phyloP scores from a whole-genome alignment of 768 basidiomycete species.

The Termitomyces sp. region DNA sequence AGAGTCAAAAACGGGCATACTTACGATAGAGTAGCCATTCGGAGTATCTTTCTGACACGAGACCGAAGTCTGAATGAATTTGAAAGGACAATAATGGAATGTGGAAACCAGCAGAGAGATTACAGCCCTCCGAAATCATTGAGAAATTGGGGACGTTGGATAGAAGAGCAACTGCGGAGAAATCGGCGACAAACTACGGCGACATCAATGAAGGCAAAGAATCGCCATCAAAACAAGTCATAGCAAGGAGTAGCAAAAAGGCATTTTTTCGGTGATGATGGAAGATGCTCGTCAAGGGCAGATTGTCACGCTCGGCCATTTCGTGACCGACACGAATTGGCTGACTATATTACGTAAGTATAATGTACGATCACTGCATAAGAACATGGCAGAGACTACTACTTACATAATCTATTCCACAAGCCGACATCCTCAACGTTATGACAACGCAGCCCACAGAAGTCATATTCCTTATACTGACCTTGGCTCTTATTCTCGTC shows the following conservation, averaged over 20 bases:
- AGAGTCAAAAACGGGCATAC: background rate
- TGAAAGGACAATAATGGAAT: background rate
- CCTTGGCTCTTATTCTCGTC: slow-evolving; percentile 47
- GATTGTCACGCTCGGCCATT: background rate
- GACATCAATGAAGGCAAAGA: background rate
- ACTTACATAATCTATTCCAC: too few relatives aligned
- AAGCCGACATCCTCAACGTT: too few relatives aligned
- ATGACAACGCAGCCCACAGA: slow-evolving; percentile 31
- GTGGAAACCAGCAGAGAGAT: background rate
- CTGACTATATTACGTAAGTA: too few relatives aligned
- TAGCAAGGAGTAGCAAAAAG: background rate
- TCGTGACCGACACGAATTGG: background rate
- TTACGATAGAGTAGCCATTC: background rate
- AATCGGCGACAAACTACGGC: background rate
- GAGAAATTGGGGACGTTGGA: too few relatives aligned
- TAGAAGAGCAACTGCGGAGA: background rate
- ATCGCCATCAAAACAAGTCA: background rate
- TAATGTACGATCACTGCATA: too few relatives aligned
- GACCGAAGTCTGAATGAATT: background rate
- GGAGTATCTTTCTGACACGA: background rate
- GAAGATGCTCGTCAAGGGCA: background rate
- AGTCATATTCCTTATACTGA: slow-evolving; percentile 35
- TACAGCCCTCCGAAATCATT: background rate
- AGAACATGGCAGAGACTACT: too few relatives aligned
- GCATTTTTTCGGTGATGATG: background rate